Evolutionary conservation across 192 early-diverging fungal genomes (phyloP), one percentile per base, ranked within the genome.

Genomic region (Fimicolochytrium jonesii): DNA sequence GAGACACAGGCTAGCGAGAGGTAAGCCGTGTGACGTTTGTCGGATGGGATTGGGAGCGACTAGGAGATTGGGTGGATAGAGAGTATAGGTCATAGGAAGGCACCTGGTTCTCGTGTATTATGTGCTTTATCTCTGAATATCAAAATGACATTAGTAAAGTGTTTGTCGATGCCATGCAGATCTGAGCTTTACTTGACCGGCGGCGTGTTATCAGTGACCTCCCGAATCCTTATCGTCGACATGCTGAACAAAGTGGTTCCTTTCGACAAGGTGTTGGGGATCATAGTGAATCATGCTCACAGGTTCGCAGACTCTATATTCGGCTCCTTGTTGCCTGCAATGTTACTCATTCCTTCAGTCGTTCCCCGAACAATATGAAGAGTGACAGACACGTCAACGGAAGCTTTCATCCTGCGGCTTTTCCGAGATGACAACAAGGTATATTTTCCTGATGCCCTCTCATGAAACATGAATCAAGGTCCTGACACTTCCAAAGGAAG

Each of bases 191-290:
- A 98, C 69, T 73, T 84, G 1, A 62, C 68, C 15, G 90, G 95
- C 48, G 95, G 95, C 7, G 77, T 96, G 0, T 71, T 98, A 42
- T 83, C 90, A 1, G 77, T 91, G 32, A 92, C 94, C 0, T 90
- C 94, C 29, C 80, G 71, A 17, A 94, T 98, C 33, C 61, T 98
- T 2, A 86, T 93, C 5, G 90, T 95, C 20, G 95, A 98, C 70
- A 67, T 98, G 63, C 78, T 98, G 32, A 89, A 86, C 59, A 77
- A 81, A 20, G 61, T 87, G 11, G 79, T 95, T 4, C 93, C 95
- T 0, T 50, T 79, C 0, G 68, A 90, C 56, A 67, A 90, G 20
- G 79, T 95, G 2, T 87, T 88, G 0, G 95, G 95, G 9, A 81
- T 97, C 0, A 64, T 97, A 6, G 83, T 98, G 18, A 81, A 86